Base-by-base conservation (phyloP, 495 filamentous ascomycete genomes). In the Lentithecium fluviatile region DNA sequence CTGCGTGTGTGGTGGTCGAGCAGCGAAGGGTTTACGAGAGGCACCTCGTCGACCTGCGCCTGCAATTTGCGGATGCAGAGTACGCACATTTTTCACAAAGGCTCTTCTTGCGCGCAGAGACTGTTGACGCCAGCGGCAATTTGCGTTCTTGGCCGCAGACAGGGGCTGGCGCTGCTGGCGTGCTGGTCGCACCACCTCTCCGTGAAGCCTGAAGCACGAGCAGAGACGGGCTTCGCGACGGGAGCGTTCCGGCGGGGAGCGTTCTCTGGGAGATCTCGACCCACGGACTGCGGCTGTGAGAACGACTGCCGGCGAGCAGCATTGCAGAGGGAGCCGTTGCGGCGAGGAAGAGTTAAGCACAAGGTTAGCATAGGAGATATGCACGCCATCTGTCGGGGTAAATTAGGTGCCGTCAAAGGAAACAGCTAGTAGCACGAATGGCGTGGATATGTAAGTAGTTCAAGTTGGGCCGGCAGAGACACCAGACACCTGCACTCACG, bases 51-150 rank as follows among this genome's bases (percentile, higher is more conserved):
- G 60, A 29, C 60, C 1, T 21, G 45, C 45, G 52, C 60, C 60
- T 63, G 60, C 49, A 63, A 57, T 63, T 45, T 63, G 53, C 49
- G 48, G 23, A 24, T 32, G 51, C 49, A 54, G 42, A 15, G 42
- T 8, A 8, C 37, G 10, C 8, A 15, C 23, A 12, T 20, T 12
- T 26, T 11, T 42, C 15, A 42, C 51, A 34, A 54, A 36, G 23
- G 32, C 29, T 32, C 3, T n/a, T 23, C 45, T 19, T 25, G 34
- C 11, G 17, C 32, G 48, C 11, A 4, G 23, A 24, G 11, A 20
- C 13, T 52, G 56, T 32, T 17, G 37, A 13, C 50, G n/a, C n/a
- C 19, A 21, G 13, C 45, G 45, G 6, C 17, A 48, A 2, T 47
- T 24, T 29, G 49, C 21, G 17, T 19, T 15, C 58, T 61, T 61